A percentile compares a stretch with the other conserved stretches of the same genome.
These are phyloP conservation scores for Boletus barrowsii DNA, from an alignment of 768 basidiomycete genomes.

Conservation along the genomic window DNA sequence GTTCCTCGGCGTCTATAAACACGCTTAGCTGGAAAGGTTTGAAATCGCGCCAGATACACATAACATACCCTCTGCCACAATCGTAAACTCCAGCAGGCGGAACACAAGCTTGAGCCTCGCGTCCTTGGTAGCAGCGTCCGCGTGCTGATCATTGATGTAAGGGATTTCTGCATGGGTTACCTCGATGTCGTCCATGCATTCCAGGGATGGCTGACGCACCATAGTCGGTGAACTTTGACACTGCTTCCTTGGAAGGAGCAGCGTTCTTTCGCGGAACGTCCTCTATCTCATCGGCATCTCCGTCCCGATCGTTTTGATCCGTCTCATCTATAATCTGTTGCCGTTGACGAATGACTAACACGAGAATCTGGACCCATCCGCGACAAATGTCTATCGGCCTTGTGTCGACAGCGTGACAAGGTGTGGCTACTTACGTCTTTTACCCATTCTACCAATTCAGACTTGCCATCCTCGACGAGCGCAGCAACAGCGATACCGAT, in stretches of 20 bases:
- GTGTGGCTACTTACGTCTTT: constrained; percentile 60
- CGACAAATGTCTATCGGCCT: constrained; percentile 14
- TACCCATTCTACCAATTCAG: constrained; percentile 71
- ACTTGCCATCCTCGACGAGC: constrained; percentile 63
- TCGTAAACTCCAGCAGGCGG: constrained; percentile 69
- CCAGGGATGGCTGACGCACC: constrained; percentile 45
- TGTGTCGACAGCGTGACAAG: constrained; percentile 18
- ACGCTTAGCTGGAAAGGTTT: constrained; percentile 8
- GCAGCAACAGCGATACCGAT: constrained; percentile 80
- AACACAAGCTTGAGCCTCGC: constrained; percentile 81
- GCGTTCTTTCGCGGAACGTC: constrained; percentile 23
- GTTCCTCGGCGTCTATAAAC: constrained; percentile 57
- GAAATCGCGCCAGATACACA: not conserved
- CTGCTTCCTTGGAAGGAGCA: constrained; percentile 65
- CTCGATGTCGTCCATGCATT: constrained; percentile 3
- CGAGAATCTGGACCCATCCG: constrained; percentile 49
- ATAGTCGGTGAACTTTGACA: constrained; percentile 70
- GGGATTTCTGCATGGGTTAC: constrained; percentile 58
- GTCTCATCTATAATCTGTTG: constrained; percentile 59
- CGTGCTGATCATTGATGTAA: constrained; percentile 70
- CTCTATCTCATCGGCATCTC: constrained; percentile 34
- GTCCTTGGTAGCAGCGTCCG: constrained; percentile 74
- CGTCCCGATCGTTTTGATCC: constrained; percentile 42
- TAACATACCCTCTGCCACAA: constrained; percentile 60
- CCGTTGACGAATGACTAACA: constrained; percentile 56